Conservation (phyloP, 208 protist genomes). For the Wallacemonas sp. region DNA sequence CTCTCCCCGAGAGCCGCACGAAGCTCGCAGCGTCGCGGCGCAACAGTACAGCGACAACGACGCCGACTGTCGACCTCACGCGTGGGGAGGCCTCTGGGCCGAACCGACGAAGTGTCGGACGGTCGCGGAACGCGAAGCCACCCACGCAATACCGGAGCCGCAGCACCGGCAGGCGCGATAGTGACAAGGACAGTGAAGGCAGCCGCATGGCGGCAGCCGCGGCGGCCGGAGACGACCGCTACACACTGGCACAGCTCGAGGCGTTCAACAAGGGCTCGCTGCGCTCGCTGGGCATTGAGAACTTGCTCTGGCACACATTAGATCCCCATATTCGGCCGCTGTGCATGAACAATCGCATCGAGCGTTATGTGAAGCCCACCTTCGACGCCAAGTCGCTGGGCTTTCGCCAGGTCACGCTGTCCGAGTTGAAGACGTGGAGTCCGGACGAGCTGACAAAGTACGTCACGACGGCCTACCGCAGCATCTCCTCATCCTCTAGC, state of each 20-base stretch:
- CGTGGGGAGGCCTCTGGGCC: slow-evolving; percentile 4
- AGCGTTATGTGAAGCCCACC: slow-evolving; percentile 68
- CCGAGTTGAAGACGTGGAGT: slow-evolving; percentile 55
- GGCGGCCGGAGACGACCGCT: background rate
- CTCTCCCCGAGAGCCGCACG: background rate
- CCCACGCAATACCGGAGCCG: slow-evolving; percentile 6
- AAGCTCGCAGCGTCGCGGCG: background rate
- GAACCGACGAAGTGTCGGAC: slow-evolving; percentile 10
- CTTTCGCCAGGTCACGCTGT: slow-evolving; percentile 55
- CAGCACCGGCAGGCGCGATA: background rate
- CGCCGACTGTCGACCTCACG: background rate
- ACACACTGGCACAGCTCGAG: background rate
- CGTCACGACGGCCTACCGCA: slow-evolving; percentile 51
- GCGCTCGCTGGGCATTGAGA: background rate
- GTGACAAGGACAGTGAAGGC: background rate
- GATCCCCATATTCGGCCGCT: slow-evolving; percentile 89
- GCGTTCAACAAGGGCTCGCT: background rate
- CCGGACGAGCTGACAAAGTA: slow-evolving; percentile 46
- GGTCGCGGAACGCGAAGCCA: background rate
- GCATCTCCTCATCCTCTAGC: slow-evolving; percentile 24
- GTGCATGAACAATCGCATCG: slow-evolving; percentile 87
- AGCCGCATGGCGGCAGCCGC: background rate
- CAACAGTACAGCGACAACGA: background rate
- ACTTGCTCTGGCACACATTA: slow-evolving; percentile 59
- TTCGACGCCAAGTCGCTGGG: slow-evolving; percentile 52